Percentiles rank a stretch among this genome's conserved stretches.
phyloP scores from a whole-genome alignment of 2,329 filamentous ascomycete species.

The Trichoderma polysporum region DNA sequence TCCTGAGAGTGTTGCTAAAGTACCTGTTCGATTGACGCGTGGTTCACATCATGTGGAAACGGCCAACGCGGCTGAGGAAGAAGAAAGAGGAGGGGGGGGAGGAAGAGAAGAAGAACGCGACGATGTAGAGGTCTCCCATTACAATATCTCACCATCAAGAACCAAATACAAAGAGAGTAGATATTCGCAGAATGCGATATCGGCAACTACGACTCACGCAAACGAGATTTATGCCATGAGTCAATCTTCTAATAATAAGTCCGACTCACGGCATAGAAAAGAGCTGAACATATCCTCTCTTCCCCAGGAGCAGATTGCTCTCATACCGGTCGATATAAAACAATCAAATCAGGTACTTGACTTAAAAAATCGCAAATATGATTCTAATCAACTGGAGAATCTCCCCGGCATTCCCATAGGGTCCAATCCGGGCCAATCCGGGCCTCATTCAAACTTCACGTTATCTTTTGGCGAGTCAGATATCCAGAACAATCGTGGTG shows the following conservation, averaged over 20 bases:
- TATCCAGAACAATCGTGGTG: neutral
- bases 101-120: neutral
- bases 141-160: neutral
- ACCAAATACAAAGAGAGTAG: neutral
- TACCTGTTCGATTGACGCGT: neutral
- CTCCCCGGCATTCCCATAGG: neutral
- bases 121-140: neutral
- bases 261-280: neutral
- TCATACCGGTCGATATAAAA: neutral
- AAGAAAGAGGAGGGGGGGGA: neutral
- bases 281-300: neutral
- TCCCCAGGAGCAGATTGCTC: neutral
- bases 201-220: neutral
- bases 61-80: neutral
- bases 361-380: conserved; percentile 3
- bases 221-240: neutral
- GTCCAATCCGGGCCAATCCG: neutral
- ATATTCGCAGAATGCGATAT: neutral
- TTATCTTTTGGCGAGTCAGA: neutral
- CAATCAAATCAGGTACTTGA: neutral
- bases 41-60: neutral
- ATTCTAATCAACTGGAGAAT: neutral
- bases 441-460: neutral
- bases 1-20: neutral
- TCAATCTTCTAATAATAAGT: neutral